These are phyloP conservation scores for Mycogone perniciosa DNA, from an alignment of 2,329 filamentous ascomycete species.

Conservation along the genomic window DNA sequence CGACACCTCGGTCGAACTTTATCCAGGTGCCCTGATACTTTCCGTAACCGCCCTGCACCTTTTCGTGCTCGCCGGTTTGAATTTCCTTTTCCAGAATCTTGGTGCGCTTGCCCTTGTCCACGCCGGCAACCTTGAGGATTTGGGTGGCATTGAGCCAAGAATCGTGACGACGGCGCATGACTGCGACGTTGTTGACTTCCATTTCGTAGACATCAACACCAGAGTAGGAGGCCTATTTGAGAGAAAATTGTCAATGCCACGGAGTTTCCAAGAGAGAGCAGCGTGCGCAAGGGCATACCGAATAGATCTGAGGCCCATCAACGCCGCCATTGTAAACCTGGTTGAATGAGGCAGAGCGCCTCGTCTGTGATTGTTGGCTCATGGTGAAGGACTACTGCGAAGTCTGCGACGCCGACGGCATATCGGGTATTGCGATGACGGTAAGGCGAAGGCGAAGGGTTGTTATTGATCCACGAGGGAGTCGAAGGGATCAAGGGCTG, in stretches of 20 bases:
- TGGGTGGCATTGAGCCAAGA: conserved; percentile 98
- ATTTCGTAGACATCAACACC: conserved; percentile 97
- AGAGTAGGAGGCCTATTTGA: conserved; percentile 72
- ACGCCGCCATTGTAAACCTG: conserved; percentile 27
- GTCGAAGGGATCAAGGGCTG: not conserved
- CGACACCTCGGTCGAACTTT: conserved; percentile 81
- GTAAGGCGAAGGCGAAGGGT: not conserved
- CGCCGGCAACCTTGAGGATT: conserved; percentile 93
- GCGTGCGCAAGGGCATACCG: conserved; percentile 36
- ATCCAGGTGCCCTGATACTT: conserved; percentile 99
- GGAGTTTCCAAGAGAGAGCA: not conserved
- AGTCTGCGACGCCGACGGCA: conserved; percentile 43
- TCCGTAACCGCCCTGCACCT: conserved; percentile 95
- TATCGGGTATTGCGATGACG: conserved; percentile 16
- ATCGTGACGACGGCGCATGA: conserved; percentile 92
- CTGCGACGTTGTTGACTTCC: conserved; percentile 87
- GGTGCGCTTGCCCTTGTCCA: conserved; percentile 95
- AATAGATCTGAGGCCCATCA: conserved; percentile 55
- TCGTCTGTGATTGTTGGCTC: conserved; percentile 47
- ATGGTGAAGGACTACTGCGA: conserved; percentile 52
- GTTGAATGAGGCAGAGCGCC: conserved; percentile 32
- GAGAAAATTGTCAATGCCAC: conserved; percentile 13
- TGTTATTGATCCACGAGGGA: not conserved
- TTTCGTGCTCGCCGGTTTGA: conserved; percentile 91
- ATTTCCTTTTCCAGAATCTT: conserved; percentile 99